Evolutionary conservation across 2,329 filamentous ascomycete genomes (phyloP), one percentile per base, ranked within the genome.

Genomic region (Venturia effusa): DNA sequence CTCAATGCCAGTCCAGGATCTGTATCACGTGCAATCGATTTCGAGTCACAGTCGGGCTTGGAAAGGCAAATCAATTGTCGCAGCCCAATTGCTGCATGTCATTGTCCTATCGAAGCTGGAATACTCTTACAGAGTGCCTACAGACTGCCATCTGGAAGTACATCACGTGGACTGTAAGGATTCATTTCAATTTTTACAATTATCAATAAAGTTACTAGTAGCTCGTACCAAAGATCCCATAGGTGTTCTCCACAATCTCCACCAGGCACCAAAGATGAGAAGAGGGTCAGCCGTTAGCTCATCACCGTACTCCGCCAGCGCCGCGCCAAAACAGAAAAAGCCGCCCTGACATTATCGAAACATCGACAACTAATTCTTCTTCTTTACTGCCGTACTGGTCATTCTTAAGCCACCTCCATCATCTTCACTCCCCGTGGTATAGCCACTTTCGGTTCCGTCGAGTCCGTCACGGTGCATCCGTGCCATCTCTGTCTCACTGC

Each of bases 401-500:
- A 63, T 63, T 32, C 61, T 63, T 32, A 63, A 57, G 15, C 61
- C 61, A 34, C 22, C 61, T 17, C 62, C 62, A 30, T 45, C 62
- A 8, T 63, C 45, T 34, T 63, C 61, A 37, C 62, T 64, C 22
- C 57, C 57, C 1, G 62, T 64, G 19, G 51, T 64, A 15, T 39
- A 43, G 7, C 64, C 64, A 45, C 61, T 59, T 43, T 62, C 61
- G 17, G 40, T 57, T 1, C 61, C 64, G 27, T 48, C 60, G 48
- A 43, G 22, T 32, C 51, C 61, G 24, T 37, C 59, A 19, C 43
- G 63, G 24, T 39, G 30, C 45, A 41, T 54, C 48, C 32, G 41
- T 27, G 27, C 61, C 40, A 32, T 59, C 30, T 61, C 65, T n/a
- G 64, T 51, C 45, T 71, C 74, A 61, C 81, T 79, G 64, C 81